Percentiles rank a stretch among this genome's conserved stretches.
phyloP scores from a whole-genome alignment of 2,329 filamentous ascomycete species.

The Stromatinia cepivora region DNA sequence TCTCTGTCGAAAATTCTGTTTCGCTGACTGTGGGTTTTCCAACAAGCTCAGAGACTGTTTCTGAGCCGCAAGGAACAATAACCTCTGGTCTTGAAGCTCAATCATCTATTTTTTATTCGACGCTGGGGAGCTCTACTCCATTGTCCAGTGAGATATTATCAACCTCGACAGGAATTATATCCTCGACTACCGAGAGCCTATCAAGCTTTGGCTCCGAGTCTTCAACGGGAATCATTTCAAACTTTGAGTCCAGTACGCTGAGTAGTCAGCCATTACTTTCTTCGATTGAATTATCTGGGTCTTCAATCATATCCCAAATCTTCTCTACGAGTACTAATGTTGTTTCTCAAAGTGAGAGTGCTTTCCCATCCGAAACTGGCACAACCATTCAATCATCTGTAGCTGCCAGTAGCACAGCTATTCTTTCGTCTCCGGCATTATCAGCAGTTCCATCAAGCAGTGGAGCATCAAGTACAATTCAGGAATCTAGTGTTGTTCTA shows the following conservation, averaged over 20 bases:
- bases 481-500: not conserved
- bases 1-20: not conserved
- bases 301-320: not conserved
- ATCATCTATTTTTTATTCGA: not conserved
- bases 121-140: not conserved
- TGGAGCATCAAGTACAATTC: not conserved
- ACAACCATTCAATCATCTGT: not conserved
- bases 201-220: not conserved
- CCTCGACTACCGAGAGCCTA: not conserved
- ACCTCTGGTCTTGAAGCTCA: not conserved
- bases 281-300: not conserved
- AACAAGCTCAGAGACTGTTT: not conserved
- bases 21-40: not conserved
- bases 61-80: not conserved
- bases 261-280: not conserved
- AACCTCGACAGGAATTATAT: not conserved
- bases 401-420: not conserved
- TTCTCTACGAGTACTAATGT: not conserved
- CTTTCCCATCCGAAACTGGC: not conserved
- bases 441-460: not conserved
- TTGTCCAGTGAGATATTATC: not conserved
- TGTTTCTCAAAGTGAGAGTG: slow-evolving; percentile 3
- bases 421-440: not conserved
- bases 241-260: not conserved
- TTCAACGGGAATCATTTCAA: not conserved